Base-by-base conservation (phyloP, 1,284 basidiomycete genomes). In the Golubevia sp. region DNA sequence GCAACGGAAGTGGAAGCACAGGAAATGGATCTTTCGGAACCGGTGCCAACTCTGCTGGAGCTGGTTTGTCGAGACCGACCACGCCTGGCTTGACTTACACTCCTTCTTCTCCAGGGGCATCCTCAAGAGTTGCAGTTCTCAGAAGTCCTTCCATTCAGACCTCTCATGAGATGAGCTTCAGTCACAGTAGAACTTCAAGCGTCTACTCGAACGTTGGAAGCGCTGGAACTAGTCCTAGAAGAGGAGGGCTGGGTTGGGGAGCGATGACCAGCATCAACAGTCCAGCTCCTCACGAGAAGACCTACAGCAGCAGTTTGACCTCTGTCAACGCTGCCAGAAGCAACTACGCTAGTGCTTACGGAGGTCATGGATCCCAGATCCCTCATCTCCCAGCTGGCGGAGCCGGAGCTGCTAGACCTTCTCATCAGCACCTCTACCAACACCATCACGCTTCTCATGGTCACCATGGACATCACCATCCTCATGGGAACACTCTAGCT, bases 231-330 rank as follows among this genome's bases (percentile, higher is more conserved):
- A 70, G 67, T n/a, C 76, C 76, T 13, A 60, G 76, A 3, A 64
- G 70, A 34, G 69, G 71, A 7, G 75, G 75, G 11, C 63, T 76
- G 6, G 74, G 74, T 4, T 76, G 74, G 74, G 71, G 76, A 8
- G 70, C 66, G 13, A 67, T 76, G 71, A 77, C 74, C 1, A 59
- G 70, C n/a, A 71, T 76, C 48, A 65, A 62, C 48, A 30, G 21
- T 58, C 64, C 1, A 49, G 59, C 2, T 24, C 59, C 38, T 8
- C 11, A 44, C 38, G 38, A 44, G 38, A 44, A 44, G 38, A 44
- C 38, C 18, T 44, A 44, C 18, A 44, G 38, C 18, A 44, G 38
- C 18, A 44, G 38, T 44, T 44, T 44, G 11, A 44, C 11, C 18
- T 44, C 38, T 13, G 38, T 44, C 38, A 44, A 44, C 50, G 48